phyloP scores from a whole-genome alignment of 140 eudicot species.

The Oenanthe javanica region DNA sequence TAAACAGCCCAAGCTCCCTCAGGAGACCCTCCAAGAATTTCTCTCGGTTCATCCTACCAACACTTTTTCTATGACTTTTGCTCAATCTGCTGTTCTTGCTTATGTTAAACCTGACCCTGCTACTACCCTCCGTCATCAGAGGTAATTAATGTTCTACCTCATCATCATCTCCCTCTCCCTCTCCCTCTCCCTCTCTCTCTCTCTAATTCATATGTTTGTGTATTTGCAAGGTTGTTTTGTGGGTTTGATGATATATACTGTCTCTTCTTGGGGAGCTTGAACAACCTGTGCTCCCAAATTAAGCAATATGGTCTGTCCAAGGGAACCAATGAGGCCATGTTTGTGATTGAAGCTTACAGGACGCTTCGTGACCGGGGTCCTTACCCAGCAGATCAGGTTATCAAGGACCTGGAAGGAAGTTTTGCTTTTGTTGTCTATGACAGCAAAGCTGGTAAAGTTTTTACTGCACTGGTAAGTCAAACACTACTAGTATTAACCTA shows the following conservation, averaged over 20 bases:
- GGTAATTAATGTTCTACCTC: slow-evolving; percentile 17
- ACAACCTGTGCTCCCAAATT: slow-evolving; percentile 64
- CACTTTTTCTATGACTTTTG: slow-evolving; percentile 67
- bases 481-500: neutral
- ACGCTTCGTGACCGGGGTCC: slow-evolving; percentile 91
- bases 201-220: neutral
- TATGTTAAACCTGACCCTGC: slow-evolving; percentile 38
- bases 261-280: slow-evolving; percentile 73
- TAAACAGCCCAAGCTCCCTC: slow-evolving; percentile 50
- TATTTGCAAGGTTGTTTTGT: slow-evolving; percentile 49
- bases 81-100: slow-evolving; percentile 78
- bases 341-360: slow-evolving; percentile 81
- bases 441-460: slow-evolving; percentile 80
- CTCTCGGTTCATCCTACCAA: slow-evolving; percentile 48
- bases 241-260: slow-evolving; percentile 77
- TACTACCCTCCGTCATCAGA: slow-evolving; percentile 21
- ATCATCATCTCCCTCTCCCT: no score
- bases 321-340: slow-evolving; percentile 76
- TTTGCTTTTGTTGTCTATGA: slow-evolving; percentile 90
- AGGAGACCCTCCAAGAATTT: slow-evolving; percentile 62
- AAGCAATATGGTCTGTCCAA: slow-evolving; percentile 79
- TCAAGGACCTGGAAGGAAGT: slow-evolving; percentile 89
- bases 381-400: slow-evolving; percentile 87
- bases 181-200: no score
- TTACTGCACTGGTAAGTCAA: slow-evolving; percentile 68